phyloP scores from a whole-genome alignment of 805 yeast species.

The Cyberlindnera petersonii region DNA sequence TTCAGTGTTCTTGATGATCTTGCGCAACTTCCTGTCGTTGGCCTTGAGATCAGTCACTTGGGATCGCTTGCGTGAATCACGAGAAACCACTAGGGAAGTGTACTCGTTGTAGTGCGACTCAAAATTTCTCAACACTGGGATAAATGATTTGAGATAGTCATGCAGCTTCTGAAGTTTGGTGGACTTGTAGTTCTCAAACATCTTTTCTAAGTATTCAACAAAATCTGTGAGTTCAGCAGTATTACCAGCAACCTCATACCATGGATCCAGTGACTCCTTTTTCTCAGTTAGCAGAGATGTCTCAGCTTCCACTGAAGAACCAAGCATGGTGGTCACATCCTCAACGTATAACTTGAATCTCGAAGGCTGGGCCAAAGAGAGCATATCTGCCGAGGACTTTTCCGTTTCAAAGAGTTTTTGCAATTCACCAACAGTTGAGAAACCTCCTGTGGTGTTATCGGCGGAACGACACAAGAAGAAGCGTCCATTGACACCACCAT shows the following conservation, averaged over 20 bases:
- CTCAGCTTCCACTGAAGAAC: conserved; percentile 1
- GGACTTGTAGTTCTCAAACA: conserved; percentile 5
- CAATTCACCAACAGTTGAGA: conserved; percentile 15
- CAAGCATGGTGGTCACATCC: conserved; percentile 22
- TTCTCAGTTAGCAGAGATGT: not conserved
- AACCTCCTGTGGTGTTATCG: conserved; percentile 17
- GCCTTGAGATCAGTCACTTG: conserved; percentile 18
- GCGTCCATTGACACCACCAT: conserved; percentile 25
- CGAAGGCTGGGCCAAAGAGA: conserved; percentile 19
- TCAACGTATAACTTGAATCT: conserved; percentile 27
- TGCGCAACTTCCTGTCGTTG: conserved; percentile 15
- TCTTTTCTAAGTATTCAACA: conserved; percentile 8
- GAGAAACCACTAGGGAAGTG: conserved; percentile 7
- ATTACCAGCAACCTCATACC: conserved; percentile 27
- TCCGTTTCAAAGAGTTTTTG: conserved; percentile 4
- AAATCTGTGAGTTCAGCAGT: conserved; percentile 15
- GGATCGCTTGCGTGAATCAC: conserved; percentile 22
- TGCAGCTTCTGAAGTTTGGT: conserved; percentile 8
- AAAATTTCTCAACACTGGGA: conserved; percentile 17
- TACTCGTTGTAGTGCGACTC: conserved; percentile 18
- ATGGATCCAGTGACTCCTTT: conserved; percentile 17
- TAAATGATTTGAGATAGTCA: conserved; percentile 14
- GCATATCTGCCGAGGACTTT: conserved; percentile 13
- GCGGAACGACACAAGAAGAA: conserved; percentile 25
- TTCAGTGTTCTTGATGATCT: conserved; percentile 12